Base-by-base conservation (phyloP, 192 early-diverging fungal species). In the Coemansia sp. region DNA sequence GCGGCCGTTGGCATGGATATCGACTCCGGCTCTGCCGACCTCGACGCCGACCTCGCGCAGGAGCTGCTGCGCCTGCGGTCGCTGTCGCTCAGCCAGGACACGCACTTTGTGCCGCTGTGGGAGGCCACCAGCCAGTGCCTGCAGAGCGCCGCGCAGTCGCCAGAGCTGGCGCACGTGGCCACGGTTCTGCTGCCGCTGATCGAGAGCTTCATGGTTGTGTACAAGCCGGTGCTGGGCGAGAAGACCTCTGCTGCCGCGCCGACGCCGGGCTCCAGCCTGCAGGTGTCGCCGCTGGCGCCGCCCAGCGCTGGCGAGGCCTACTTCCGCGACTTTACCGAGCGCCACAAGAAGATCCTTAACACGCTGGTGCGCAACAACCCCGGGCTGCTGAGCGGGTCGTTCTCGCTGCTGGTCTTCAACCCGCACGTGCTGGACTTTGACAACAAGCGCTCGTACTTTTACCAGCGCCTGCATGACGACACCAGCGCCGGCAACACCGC, bases 381-480 rank as follows among this genome's bases (percentile, higher is more conserved):
- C 3, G 85, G 88, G 0, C 58, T 98, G 32, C 90, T 98, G 88
- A 93, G 88, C 62, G 94, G 94, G 3, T 97, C 96, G 7, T 98
- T 98, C 69, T 90, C 93, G 18, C 70, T 98, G 35, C 73, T 99
- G 41, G 91, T 99, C n/a, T 89, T 89, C 52, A 97, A 96, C 61
- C 92, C 94, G 41, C 96, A 94, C 61, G 91, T 97, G 56, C 79
- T 99, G 35, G 94, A 99, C 58, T 99, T 99, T 77, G 96, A 99
- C 80, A 99, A 97, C 82, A 99, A 99, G 79, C 84, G 94, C 18
- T 93, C 94, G 57, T 99, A 95, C 80, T 98, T 98, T 67, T 86
- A 82, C 51, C 93, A 94, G 66, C 92, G 94, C 51, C 79, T 98
- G 42, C 94, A 94, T 68, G 93, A 95, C 68, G 85, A 90, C 37